Evolutionary conservation across 2,329 filamentous ascomycete species (phyloP), one percentile per base, ranked within the genome.

Genomic region (Aspergillus sp.): DNA sequence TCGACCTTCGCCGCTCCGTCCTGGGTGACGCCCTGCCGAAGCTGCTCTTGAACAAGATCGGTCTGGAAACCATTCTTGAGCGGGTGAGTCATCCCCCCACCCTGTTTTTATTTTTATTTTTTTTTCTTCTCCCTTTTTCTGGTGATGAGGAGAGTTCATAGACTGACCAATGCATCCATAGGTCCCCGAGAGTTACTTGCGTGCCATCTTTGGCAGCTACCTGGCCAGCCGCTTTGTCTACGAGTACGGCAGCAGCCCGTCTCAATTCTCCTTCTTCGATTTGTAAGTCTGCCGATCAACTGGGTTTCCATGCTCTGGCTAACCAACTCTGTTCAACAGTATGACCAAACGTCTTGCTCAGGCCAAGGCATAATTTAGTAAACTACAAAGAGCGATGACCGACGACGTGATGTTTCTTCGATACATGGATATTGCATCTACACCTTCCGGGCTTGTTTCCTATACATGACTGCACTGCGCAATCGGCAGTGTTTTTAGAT

Each of bases 261-360:
- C 90, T 81, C 94, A 97, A 72, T 98, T 99, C 81, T 92, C 94
- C 45, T 99, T 99, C 84, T 99, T 96, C 78, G 92, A 96, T 75
- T 99, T 98, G 90, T 93, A 81, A 87, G 90, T 16, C 14, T 42
- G 14, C 36, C 36, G 36, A 39, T 3, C 3, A 12, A 22, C 4
- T 16, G 16, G 36, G 22, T 14, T 18, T 39, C 9, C 12, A 26
- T 29, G 26, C n/a, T 46, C 10, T 18, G n/a, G 42, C 52, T 61
- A 49, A 65, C 49, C 11, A 22, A n/a, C 9, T 9, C n/a, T 46
- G 16, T 26, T 36, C 49, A 52, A 16, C 55, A 76, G 73, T 65
- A 77, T 77, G 75, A 75, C 73, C 65, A 74, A 75, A 67, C 69
- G 74, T 59, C 62, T 74, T 62, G 60, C 70, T 57, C 62, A 70